Base-by-base conservation (phyloP, 2,329 filamentous ascomycete genomes). In the Spiromastix sp. region DNA sequence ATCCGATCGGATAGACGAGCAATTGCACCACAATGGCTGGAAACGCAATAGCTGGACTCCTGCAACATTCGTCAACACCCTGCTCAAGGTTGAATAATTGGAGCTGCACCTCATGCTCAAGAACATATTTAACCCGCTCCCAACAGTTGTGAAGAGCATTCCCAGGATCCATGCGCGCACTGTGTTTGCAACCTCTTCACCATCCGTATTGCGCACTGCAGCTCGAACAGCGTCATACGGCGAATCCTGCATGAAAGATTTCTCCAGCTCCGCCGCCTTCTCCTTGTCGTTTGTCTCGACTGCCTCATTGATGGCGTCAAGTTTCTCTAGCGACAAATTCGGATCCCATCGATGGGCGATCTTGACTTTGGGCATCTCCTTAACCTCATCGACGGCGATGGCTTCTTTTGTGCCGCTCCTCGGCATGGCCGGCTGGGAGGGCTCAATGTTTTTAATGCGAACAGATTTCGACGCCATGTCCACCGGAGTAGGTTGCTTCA, bases 221-320 rank as follows among this genome's bases (percentile, higher is more conserved):
- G 73, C 72, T 48, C 74, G 71, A 35, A 54, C 74, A 59, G 77
- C 72, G 32, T 71, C 71, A 47, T 78, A 79, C 3, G 74, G 74
- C 38, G 74, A 77, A 49, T 78, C 73, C 42, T 77, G 72, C 47
- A 73, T 67, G 49, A 74, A 61, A 45, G 67, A 64, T 48, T 70
- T 68, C 52, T 74, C 71, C 46, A 76, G 67, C 46, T 72, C 66
- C 40, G 71, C 56, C 36, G 71, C 71, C 55, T 74, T 74, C 49
- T 77, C 72, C 40, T 64, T 60, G 52, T 76, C 72, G 37, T 67
- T 66, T 7, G 63, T 64, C 36, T 65, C 61, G 36, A 72, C 62
- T 24, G 67, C 71, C 28, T 67, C 61, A 40, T 77, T 68, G 44
- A 77, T 65, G 53, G 72, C 68, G 47, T 71, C 71, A 36, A 76